phyloP scores from a whole-genome alignment of 768 basidiomycete genomes.

The Pleurotus cornucopiae region DNA sequence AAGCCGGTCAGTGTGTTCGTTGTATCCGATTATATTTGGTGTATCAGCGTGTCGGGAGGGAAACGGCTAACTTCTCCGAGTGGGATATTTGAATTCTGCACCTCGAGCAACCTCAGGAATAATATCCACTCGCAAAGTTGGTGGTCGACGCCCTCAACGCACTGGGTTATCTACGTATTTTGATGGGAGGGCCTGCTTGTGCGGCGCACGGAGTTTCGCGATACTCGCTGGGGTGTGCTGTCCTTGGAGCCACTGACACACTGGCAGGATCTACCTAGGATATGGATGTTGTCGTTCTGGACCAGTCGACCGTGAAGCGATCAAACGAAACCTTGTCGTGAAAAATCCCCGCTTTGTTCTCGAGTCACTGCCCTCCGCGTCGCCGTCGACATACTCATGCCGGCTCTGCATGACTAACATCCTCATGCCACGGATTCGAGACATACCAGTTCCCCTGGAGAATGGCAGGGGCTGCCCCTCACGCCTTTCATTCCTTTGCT shows the following conservation, averaged over 20 bases:
- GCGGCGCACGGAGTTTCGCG: not conserved
- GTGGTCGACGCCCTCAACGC: not conserved
- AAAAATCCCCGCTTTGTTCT: conserved; percentile 23
- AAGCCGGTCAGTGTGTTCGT: too few species aligned
- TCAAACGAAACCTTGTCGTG: conserved; percentile 25
- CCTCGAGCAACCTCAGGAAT: too few species aligned
- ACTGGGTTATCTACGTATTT: not conserved
- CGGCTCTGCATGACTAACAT: conserved; percentile 12
- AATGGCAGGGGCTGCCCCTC: conserved; percentile 7
- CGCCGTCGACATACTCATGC: not conserved
- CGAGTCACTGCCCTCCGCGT: conserved; percentile 10
- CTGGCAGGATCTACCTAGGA: conserved; percentile 19
- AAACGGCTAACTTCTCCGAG: too few species aligned
- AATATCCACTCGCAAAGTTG: not conserved
- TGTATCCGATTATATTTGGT: too few species aligned
- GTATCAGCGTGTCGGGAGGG: too few species aligned
- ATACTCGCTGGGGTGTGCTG: too few species aligned
- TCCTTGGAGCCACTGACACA: too few species aligned
- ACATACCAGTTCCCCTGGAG: conserved; percentile 5
- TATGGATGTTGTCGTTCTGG: conserved; percentile 30
- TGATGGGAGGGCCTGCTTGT: not conserved
- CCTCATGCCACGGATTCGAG: conserved; percentile 11
- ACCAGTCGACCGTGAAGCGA: conserved; percentile 17
- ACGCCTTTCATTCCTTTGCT: conserved; percentile 6
- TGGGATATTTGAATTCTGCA: too few species aligned